These are phyloP conservation scores for Apiospora marii DNA, from an alignment of 2,329 filamentous ascomycete genomes.

Conservation along the genomic window DNA sequence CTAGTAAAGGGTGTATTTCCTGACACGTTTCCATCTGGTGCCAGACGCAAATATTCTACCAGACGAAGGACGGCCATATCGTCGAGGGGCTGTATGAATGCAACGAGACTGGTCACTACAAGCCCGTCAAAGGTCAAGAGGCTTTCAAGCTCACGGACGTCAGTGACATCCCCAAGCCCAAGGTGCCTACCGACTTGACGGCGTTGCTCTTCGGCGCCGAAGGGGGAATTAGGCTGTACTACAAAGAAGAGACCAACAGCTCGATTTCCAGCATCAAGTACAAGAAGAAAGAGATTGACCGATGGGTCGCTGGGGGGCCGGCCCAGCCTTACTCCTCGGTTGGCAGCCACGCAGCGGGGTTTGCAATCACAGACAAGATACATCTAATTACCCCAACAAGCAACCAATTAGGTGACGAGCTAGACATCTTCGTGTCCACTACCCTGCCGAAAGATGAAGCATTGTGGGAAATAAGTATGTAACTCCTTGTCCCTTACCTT, in stretches of 20 bases:
- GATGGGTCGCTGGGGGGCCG: not conserved
- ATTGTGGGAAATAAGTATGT: conserved; percentile 16
- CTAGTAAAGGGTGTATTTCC: too few relatives aligned
- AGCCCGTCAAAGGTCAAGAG: too few relatives aligned
- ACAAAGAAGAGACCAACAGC: not conserved
- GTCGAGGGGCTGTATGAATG: too few relatives aligned
- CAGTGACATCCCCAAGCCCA: too few relatives aligned
- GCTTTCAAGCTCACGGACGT: too few relatives aligned
- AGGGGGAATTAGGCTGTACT: too few relatives aligned
- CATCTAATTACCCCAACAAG: conserved; percentile 2
- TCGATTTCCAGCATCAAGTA: not conserved
- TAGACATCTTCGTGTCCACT: conserved; percentile 1
- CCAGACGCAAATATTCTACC: too few relatives aligned
- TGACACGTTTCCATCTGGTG: too few relatives aligned
- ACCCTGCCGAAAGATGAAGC: not conserved
- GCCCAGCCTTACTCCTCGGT: not conserved
- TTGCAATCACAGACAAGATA: not conserved
- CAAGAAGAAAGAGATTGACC: not conserved
- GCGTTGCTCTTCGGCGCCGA: too few relatives aligned
- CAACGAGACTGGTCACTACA: too few relatives aligned
- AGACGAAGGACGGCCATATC: too few relatives aligned
- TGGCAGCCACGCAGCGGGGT: not conserved
- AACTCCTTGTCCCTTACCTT: not conserved
- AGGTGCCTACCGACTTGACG: too few relatives aligned
- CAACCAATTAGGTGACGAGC: not conserved